phyloP scores from a whole-genome alignment of 2,329 filamentous ascomycete species.

The Ophiostoma piceae region DNA sequence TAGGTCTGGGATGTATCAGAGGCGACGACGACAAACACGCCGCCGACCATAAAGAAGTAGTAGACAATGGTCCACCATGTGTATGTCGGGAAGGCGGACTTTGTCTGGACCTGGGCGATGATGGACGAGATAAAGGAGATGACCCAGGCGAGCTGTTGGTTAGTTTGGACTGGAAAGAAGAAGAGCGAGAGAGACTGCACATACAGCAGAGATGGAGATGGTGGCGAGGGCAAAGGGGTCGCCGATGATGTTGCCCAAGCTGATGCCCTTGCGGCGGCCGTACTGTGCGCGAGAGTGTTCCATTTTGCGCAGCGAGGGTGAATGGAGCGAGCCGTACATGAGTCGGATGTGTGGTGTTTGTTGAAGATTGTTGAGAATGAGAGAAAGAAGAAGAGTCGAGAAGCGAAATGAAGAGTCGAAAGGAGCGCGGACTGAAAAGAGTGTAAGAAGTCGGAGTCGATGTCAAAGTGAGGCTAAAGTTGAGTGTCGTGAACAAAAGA shows the following conservation, averaged over 20 bases:
- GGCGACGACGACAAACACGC: constrained; percentile 75
- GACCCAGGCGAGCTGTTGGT: constrained; percentile 77
- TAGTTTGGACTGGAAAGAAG: neutral
- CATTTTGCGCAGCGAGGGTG: constrained; percentile 76
- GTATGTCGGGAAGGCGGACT: constrained; percentile 67
- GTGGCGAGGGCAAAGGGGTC: constrained; percentile 95
- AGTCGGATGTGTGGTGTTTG: constrained; percentile 32
- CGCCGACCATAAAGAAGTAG: constrained; percentile 75
- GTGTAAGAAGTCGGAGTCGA: constrained; percentile 17
- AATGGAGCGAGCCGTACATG: constrained; percentile 62
- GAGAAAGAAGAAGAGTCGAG: constrained; percentile 13
- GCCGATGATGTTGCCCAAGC: constrained; percentile 82
- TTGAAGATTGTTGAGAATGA: constrained; percentile 3
- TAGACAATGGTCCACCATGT: constrained; percentile 90
- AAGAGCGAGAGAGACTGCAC: constrained; percentile 32
- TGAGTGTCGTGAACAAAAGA: neutral
- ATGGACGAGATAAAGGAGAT: constrained; percentile 86
- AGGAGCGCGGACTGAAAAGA: constrained; percentile 11
- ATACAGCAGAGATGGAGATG: constrained; percentile 82
- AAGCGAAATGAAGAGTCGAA: neutral
- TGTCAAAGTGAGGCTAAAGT: constrained; percentile 2
- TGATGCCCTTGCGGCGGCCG: constrained; percentile 57
- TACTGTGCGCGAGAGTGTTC: constrained; percentile 59
- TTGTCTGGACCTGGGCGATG: constrained; percentile 56
- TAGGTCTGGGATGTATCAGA: constrained; percentile 83